Evolutionary conservation across 495 filamentous ascomycete genomes (phyloP).

Genomic region (Cercophora newfieldiana): DNA sequence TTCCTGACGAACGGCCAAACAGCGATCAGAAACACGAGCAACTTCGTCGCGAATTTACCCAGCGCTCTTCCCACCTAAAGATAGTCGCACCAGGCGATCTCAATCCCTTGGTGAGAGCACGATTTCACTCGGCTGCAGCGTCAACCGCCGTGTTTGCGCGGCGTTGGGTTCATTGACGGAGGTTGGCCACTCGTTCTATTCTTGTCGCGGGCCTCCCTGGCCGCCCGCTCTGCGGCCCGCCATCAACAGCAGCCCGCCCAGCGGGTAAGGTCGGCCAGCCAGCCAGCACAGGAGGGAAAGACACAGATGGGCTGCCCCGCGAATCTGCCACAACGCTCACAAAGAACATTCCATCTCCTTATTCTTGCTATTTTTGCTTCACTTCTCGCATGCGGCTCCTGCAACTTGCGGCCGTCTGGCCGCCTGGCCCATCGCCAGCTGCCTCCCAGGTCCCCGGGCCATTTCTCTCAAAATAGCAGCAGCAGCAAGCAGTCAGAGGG

Average conservation of each 20-base stretch:
- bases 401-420: neutral
- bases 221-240: constrained; percentile 10
- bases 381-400: constrained; percentile 7
- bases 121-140: constrained; percentile 8
- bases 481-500: too few relatives aligned
- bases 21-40: constrained; percentile 29
- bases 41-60: constrained; percentile 20
- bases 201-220: constrained; percentile 2
- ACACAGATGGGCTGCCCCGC: neutral
- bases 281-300: too few relatives aligned
- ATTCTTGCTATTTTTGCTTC: neutral
- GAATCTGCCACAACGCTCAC: neutral
- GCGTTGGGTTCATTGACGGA: constrained; percentile 1
- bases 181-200: constrained; percentile 1
- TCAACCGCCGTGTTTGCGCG: constrained; percentile 16
- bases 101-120: neutral
- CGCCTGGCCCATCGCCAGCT: neutral
- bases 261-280: constrained; percentile 10
- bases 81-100: constrained; percentile 8
- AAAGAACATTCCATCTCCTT: constrained; percentile 13
- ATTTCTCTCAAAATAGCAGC: neutral
- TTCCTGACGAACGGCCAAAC: constrained; percentile 22
- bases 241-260: neutral
- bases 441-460: neutral
- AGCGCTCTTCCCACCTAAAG: neutral